Conservation (phyloP, 306 rosid genomes). For the Arachis stenosperma region DNA sequence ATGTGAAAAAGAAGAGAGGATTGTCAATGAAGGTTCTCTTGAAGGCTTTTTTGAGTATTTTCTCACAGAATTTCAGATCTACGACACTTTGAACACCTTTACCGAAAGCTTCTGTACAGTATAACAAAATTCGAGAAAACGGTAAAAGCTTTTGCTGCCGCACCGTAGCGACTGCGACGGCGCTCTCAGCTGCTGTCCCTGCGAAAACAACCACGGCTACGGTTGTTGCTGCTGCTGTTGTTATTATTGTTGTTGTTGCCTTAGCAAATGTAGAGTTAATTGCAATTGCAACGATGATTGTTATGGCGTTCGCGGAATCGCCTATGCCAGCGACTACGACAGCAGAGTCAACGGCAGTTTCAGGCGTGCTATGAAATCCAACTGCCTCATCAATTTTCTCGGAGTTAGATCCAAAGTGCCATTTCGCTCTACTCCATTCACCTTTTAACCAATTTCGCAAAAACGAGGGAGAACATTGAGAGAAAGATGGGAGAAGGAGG, state of each 20-base stretch:
- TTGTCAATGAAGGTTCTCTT: conserved; percentile 66
- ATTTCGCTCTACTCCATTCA: conserved; percentile 66
- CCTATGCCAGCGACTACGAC: conserved; percentile 10
- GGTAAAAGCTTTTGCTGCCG: conserved; percentile 42
- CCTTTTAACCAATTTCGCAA: neutral
- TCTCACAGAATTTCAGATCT: conserved; percentile 40
- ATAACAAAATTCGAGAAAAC: conserved; percentile 47
- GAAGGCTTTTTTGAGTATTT: conserved; percentile 70
- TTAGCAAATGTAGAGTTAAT: conserved; percentile 27
- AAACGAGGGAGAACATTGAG: neutral
- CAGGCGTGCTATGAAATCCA: conserved; percentile 54
- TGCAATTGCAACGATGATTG: conserved; percentile 35
- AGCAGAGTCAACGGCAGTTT: conserved; percentile 8
- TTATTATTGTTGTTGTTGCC: conserved; percentile 5
- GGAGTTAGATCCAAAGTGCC: conserved; percentile 42
- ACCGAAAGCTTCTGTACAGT: conserved; percentile 48
- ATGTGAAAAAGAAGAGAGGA: conserved; percentile 64
- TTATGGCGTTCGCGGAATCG: conserved; percentile 3
- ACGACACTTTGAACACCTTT: conserved; percentile 47
- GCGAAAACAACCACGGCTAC: conserved; percentile 36
- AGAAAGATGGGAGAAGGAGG: no score
- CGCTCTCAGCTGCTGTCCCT: conserved; percentile 23
- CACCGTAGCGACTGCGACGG: conserved; percentile 21
- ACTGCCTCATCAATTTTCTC: conserved; percentile 59
- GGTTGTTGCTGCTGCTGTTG: neutral